Evolutionary conservation across 1,284 basidiomycete species (phyloP).

Genomic region (Nidula niveotomentosa): DNA sequence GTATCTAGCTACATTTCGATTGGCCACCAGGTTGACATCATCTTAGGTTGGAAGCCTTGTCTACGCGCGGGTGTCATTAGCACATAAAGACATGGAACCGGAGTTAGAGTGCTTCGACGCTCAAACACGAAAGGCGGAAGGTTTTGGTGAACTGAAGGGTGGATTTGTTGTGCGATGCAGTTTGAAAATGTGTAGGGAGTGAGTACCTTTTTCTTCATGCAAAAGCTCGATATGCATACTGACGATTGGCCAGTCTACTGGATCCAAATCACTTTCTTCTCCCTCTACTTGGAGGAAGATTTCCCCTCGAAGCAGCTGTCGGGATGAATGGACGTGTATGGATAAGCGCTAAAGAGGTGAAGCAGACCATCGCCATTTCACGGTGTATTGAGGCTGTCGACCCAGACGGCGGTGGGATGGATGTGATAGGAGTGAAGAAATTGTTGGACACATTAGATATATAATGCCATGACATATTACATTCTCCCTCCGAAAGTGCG

Average conservation of each 20-base stretch:
- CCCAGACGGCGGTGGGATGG: conserved; percentile 61
- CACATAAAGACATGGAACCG: conserved; percentile 89
- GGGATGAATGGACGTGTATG: conserved; percentile 85
- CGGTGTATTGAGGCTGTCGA: conserved; percentile 76
- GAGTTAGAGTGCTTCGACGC: conserved; percentile 88
- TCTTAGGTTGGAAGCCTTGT: conserved; percentile 79
- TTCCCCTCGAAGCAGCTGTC: conserved; percentile 77
- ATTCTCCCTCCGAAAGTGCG: conserved; percentile 3
- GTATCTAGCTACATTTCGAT: conserved; percentile 5
- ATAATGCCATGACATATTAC: too few relatives aligned
- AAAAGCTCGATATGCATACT: not conserved
- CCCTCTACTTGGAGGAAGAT: conserved; percentile 67
- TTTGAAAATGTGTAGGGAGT: conserved; percentile 78
- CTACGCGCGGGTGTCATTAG: conserved; percentile 82
- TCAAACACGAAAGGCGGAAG: conserved; percentile 80
- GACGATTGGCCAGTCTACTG: conserved; percentile 51
- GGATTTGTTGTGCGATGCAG: conserved; percentile 78
- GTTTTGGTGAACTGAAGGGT: conserved; percentile 81
- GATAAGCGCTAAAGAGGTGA: conserved; percentile 68
- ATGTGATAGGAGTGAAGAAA: conserved; percentile 47
- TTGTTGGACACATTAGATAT: conserved; percentile 58
- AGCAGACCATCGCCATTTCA: conserved; percentile 64
- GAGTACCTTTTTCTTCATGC: conserved; percentile 23
- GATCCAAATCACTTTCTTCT: conserved; percentile 76
- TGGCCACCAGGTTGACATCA: conserved; percentile 1